Conservation (phyloP, 2,329 filamentous ascomycete species). For the Cladosporium sp. region DNA sequence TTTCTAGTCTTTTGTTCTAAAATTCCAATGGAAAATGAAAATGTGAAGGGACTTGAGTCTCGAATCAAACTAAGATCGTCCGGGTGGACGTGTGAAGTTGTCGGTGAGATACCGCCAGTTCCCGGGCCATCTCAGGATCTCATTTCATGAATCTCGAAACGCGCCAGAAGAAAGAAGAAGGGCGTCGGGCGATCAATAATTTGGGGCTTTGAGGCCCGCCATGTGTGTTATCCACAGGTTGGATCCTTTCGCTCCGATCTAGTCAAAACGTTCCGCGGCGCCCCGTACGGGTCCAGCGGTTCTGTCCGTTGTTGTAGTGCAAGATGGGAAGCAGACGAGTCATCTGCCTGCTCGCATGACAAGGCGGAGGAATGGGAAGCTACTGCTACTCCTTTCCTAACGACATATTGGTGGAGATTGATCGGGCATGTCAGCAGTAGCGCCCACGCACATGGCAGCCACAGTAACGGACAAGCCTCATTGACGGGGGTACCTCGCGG, state of each 20-base stretch:
- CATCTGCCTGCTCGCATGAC: constrained; percentile 1
- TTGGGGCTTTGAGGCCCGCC: neutral
- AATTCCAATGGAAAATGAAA: neutral
- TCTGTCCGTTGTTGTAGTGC: constrained; percentile 1
- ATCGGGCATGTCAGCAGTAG: constrained; percentile 13
- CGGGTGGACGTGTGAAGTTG: neutral
- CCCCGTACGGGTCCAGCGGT: neutral
- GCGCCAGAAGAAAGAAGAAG: constrained; percentile 4
- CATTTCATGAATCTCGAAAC: constrained; percentile 1
- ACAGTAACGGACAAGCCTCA: constrained; percentile 3
- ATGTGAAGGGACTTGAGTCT: neutral
- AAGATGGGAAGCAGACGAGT: neutral
- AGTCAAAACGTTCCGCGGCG: constrained; percentile 4
- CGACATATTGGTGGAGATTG: no score
- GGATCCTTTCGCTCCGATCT: constrained; percentile 4
- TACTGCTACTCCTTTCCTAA: no score
- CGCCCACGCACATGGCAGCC: constrained; percentile 5
- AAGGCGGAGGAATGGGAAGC: no score
- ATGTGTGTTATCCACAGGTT: no score
- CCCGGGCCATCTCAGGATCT: neutral
- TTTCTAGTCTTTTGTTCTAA: neutral
- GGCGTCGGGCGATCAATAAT: neutral
- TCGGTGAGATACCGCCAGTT: constrained; percentile 12
- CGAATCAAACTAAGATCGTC: no score
- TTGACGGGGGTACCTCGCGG: neutral